Conservation (phyloP, 345 rosid genomes). For the Ailanthus altissimus region DNA sequence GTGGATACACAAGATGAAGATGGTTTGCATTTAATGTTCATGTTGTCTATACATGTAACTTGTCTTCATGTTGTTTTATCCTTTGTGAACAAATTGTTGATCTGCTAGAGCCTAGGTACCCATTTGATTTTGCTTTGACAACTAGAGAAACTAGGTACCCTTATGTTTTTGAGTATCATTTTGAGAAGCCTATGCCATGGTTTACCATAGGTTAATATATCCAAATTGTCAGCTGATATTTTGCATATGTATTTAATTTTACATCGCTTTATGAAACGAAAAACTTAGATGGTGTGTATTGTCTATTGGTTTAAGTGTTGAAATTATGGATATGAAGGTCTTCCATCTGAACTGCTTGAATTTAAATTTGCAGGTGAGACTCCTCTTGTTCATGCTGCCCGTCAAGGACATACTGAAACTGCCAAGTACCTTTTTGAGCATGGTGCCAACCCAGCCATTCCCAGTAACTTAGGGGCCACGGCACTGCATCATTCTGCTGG, state of each 20-base stretch:
- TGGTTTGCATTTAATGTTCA: constrained; percentile 42
- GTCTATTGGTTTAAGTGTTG: background rate
- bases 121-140: background rate
- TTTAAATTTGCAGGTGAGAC: constrained; percentile 68
- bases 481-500: constrained; percentile 93
- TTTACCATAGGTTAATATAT: background rate
- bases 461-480: constrained; percentile 84
- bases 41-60: background rate
- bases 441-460: constrained; percentile 69
- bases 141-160: background rate
- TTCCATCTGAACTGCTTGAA: constrained; percentile 9
- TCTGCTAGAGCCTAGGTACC: background rate
- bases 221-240: background rate
- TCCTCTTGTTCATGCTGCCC: constrained; percentile 90
- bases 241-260: background rate
- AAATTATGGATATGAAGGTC: background rate
- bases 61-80: background rate
- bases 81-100: constrained; percentile 1
- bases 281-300: background rate
- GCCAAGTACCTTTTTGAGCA: constrained; percentile 75
- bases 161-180: background rate
- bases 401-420: constrained; percentile 79
- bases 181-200: background rate
- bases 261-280: background rate
- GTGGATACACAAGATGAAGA: constrained; percentile 75